Conservation (phyloP, 2,329 filamentous ascomycete species). For the Emergomyces africanus region DNA sequence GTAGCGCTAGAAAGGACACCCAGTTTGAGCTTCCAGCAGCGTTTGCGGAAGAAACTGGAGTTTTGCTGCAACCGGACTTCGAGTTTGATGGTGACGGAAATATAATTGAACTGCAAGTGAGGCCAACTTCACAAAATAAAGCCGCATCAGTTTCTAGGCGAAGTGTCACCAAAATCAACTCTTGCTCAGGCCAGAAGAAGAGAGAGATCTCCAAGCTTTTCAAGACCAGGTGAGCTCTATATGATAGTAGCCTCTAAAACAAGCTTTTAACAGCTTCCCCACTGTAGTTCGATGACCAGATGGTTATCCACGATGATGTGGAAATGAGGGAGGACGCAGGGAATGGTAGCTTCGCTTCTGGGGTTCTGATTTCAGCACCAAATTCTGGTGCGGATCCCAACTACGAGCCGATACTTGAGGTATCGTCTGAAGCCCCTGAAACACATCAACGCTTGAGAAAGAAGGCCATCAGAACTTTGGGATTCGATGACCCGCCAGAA, state of each 20-base stretch:
- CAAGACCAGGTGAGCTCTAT: constrained; percentile 23
- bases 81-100: constrained; percentile 50
- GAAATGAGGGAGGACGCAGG: constrained; percentile 7
- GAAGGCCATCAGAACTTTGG: constrained; percentile 29
- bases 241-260: constrained; percentile 3
- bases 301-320: constrained; percentile 21
- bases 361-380: constrained; percentile 15
- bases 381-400: constrained; percentile 9
- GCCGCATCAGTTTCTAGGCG: constrained; percentile 12
- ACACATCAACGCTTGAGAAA: constrained; percentile 18
- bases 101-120: constrained; percentile 35
- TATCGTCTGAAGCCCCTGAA: constrained; percentile 10
- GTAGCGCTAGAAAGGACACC: constrained; percentile 21
- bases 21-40: constrained; percentile 18
- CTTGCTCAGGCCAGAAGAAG: constrained; percentile 29
- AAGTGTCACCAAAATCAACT: constrained; percentile 26
- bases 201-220: constrained; percentile 24
- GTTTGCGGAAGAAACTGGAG: constrained; percentile 31
- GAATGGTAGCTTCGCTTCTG: constrained; percentile 12
- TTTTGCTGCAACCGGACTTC: constrained; percentile 43
- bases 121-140: constrained; percentile 5
- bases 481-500: constrained; percentile 37
- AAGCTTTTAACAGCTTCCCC: constrained; percentile 2
- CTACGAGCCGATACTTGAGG: constrained; percentile 7
- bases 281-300: constrained; percentile 12